phyloP scores from a whole-genome alignment of 768 basidiomycete species.

The Lactifluus echinatus region DNA sequence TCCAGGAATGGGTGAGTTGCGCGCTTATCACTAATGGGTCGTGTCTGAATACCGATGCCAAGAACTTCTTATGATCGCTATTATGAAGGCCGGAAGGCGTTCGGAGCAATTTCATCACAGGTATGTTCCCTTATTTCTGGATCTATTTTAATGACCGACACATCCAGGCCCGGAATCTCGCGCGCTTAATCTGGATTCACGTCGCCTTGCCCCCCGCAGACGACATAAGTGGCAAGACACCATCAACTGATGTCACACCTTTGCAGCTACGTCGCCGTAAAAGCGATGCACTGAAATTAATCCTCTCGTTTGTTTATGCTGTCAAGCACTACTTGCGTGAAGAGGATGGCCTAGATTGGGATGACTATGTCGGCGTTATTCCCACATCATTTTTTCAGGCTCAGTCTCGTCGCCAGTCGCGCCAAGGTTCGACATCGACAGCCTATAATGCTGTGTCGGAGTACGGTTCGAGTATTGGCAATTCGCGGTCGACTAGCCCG shows the following conservation, averaged over 20 bases:
- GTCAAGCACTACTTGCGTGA: slow-evolving; percentile 77
- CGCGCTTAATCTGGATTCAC: slow-evolving; percentile 74
- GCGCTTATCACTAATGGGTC: background rate
- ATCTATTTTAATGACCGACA: background rate
- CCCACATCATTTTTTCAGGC: slow-evolving; percentile 49
- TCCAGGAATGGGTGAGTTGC: slow-evolving; percentile 51
- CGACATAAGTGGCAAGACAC: slow-evolving; percentile 46
- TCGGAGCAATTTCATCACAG: slow-evolving; percentile 60
- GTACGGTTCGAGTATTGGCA: slow-evolving; percentile 17
- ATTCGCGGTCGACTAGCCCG: slow-evolving; percentile 10
- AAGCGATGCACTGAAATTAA: slow-evolving; percentile 57
- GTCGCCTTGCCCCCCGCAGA: slow-evolving; percentile 56
- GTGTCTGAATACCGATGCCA: background rate
- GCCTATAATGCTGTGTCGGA: slow-evolving; percentile 29
- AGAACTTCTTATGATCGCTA: slow-evolving; percentile 83
- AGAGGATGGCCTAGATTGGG: slow-evolving; percentile 64
- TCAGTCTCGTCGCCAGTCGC: slow-evolving; percentile 22
- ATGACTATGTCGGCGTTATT: slow-evolving; percentile 59
- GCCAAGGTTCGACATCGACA: slow-evolving; percentile 25
- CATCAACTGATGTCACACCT: slow-evolving; percentile 36
- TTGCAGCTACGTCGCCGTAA: slow-evolving; percentile 57
- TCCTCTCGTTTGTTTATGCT: slow-evolving; percentile 63
- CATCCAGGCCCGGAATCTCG: slow-evolving; percentile 55
- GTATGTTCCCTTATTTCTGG: slow-evolving; percentile 25
- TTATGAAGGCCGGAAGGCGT: slow-evolving; percentile 84